Base-by-base conservation (phyloP, 2,329 filamentous ascomycete species). In the Emydomyces testavorans region DNA sequence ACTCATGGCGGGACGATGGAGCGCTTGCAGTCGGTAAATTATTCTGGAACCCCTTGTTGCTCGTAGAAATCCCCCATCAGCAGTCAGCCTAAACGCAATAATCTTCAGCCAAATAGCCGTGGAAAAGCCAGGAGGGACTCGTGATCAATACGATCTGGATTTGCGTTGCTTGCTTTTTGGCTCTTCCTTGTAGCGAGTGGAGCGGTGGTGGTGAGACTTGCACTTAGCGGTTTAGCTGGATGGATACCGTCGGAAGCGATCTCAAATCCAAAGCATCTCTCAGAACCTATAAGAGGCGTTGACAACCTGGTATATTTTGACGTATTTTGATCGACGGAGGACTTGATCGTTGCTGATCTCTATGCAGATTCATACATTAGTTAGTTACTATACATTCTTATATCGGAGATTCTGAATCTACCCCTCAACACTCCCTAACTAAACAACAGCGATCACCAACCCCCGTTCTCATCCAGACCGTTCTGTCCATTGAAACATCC, bases 221-320 rank as follows among this genome's bases (percentile, higher is more conserved):
- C 48, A 43, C 48, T 50, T 50, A 50, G 48, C 23, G 48, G 48
- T 43, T 38, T 50, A 50, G 48, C 48, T 39, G 48, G 48, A 50
- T 38, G 48, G 40, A 44, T 45, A 50, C 40, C 39, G 20, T 44
- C 40, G 40, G 39, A 37, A 31, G 38, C 15, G 28, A 37, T 6
- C 40, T 34, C 34, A 24, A 44, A 40, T 15, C 34, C 47, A 24
- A 11, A 18, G n/a, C n/a, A n/a, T n/a, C n/a, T n/a, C n/a, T n/a
- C 24, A 41, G 26, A 31, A 15, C 15, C n/a, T n/a, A n/a, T n/a
- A n/a, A n/a, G n/a, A n/a, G n/a, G n/a, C n/a, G n/a, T n/a, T n/a
- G n/a, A n/a, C n/a, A n/a, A n/a, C n/a, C n/a, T n/a, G n/a, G n/a
- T n/a, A n/a, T n/a, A n/a, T n/a, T n/a, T n/a, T n/a, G n/a, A n/a